A percentile compares a stretch with the other conserved stretches of the same genome.
These are phyloP conservation scores for Talaromyces funiculosus DNA, from an alignment of 2,329 filamentous ascomycete genomes.

Conservation along the genomic window DNA sequence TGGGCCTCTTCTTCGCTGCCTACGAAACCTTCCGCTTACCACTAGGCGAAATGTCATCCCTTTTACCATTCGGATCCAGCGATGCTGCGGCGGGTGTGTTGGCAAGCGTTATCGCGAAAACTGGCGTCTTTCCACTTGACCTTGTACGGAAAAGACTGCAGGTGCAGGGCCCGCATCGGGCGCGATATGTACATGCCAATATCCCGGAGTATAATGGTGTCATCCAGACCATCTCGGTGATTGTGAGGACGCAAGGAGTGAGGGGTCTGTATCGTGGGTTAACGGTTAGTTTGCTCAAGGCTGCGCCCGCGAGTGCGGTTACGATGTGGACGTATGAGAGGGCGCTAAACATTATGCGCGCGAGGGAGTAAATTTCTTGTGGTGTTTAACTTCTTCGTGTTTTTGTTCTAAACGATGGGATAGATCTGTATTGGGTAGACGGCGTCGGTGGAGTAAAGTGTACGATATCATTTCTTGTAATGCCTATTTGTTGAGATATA, in stretches of 20 bases:
- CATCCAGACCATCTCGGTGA: slow-evolving; percentile 58
- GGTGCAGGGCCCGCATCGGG: slow-evolving; percentile 83
- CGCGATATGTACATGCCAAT: slow-evolving; percentile 73
- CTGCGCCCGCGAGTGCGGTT: slow-evolving; percentile 84
- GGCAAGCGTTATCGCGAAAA: slow-evolving; percentile 79
- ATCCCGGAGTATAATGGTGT: slow-evolving; percentile 79
- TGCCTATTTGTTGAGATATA: neutral
- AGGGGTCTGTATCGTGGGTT: slow-evolving; percentile 82
- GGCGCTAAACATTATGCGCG: slow-evolving; percentile 56
- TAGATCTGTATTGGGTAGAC: neutral
- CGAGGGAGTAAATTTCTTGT: slow-evolving; percentile 19
- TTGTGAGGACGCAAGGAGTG: slow-evolving; percentile 66
- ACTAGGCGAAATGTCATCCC: slow-evolving; percentile 34
- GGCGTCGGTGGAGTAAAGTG: neutral
- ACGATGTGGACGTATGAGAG: slow-evolving; percentile 95
- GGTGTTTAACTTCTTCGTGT: too few relatives aligned
- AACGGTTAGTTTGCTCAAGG: slow-evolving; percentile 83
- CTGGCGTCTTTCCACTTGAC: slow-evolving; percentile 85
- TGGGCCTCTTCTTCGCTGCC: slow-evolving; percentile 90
- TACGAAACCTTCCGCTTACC: slow-evolving; percentile 71
- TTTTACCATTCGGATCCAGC: slow-evolving; percentile 66
- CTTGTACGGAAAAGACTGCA: slow-evolving; percentile 88
- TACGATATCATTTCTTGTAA: neutral
- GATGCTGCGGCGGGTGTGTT: slow-evolving; percentile 78
- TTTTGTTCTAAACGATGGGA: neutral